phyloP scores from a whole-genome alignment of 2,329 filamentous ascomycete genomes.

The Aspergillus pseudoterreus region DNA sequence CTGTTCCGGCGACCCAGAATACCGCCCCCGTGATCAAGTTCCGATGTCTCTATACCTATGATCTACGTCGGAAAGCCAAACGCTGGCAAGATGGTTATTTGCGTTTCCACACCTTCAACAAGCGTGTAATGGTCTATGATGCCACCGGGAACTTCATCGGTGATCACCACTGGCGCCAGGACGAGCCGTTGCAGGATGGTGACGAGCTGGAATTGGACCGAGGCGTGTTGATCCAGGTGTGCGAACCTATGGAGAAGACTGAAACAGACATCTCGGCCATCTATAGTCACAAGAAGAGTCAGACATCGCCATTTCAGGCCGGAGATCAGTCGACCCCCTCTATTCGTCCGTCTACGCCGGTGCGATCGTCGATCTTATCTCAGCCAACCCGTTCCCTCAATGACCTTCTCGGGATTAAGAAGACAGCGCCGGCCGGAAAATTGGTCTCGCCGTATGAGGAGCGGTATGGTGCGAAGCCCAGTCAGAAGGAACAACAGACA shows the following conservation, averaged over 20 bases:
- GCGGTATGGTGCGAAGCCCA: slow-evolving; percentile 12
- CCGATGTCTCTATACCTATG: slow-evolving; percentile 81
- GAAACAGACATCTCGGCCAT: slow-evolving; percentile 76
- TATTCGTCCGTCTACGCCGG: slow-evolving; percentile 35
- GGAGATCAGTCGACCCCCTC: slow-evolving; percentile 38
- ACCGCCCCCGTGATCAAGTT: slow-evolving; percentile 77
- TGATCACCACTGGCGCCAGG: slow-evolving; percentile 75
- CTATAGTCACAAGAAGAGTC: slow-evolving; percentile 62
- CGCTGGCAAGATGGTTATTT: slow-evolving; percentile 90
- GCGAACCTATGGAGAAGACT: slow-evolving; percentile 66
- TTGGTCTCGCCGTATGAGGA: slow-evolving; percentile 65
- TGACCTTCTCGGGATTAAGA: slow-evolving; percentile 62
- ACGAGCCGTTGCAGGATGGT: slow-evolving; percentile 68
- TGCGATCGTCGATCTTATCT: slow-evolving; percentile 25
- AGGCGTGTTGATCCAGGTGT: slow-evolving; percentile 73
- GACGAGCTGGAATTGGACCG: slow-evolving; percentile 79
- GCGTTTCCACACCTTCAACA: slow-evolving; percentile 87
- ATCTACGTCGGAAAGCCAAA: slow-evolving; percentile 82
- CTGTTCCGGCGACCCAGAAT: slow-evolving; percentile 53
- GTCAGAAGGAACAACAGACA: slow-evolving; percentile 5
- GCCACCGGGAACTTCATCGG: slow-evolving; percentile 75
- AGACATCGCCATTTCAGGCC: slow-evolving; percentile 24
- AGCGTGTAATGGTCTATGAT: slow-evolving; percentile 85
- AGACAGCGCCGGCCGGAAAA: slow-evolving; percentile 57
- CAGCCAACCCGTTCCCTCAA: slow-evolving; percentile 57